A percentile compares a stretch with the other conserved stretches of the same genome.
These are phyloP conservation scores for Harringtonia lauricola DNA, from an alignment of 2,329 filamentous ascomycete species.

Conservation along the genomic window DNA sequence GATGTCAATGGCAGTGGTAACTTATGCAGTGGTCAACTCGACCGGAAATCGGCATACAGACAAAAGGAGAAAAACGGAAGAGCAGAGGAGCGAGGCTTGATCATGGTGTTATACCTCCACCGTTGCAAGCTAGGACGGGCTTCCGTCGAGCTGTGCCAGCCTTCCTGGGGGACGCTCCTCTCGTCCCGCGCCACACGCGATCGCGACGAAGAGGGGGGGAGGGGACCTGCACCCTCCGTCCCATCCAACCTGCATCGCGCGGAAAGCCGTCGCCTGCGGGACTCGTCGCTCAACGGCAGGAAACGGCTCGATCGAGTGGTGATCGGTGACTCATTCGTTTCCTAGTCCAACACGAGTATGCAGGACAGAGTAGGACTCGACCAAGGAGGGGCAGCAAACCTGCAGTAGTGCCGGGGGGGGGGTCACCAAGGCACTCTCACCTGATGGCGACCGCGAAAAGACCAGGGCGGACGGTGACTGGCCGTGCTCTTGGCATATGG, in stretches of 20 bases:
- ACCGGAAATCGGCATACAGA: neutral
- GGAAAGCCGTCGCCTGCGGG: conserved; percentile 4
- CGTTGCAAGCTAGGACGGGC: conserved; percentile 1
- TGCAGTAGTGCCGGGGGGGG: too few species aligned
- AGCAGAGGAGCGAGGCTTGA: neutral
- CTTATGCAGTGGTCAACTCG: neutral
- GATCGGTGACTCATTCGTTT: conserved; percentile 18
- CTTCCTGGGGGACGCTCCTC: too few species aligned
- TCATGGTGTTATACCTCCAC: neutral
- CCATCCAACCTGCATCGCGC: conserved; percentile 3
- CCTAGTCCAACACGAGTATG: neutral
- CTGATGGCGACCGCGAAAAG: too few species aligned
- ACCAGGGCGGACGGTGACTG: too few species aligned
- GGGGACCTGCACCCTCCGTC: neutral
- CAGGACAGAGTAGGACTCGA: conserved; percentile 1
- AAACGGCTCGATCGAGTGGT: conserved; percentile 17
- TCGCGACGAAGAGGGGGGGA: neutral
- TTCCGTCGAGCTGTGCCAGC: neutral
- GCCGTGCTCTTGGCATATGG: neutral
- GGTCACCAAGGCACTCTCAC: too few species aligned
- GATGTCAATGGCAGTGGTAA: neutral
- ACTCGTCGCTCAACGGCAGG: conserved; percentile 15
- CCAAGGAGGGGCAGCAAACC: too few species aligned
- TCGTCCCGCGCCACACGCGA: too few species aligned
- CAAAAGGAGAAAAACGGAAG: neutral